Base-by-base conservation (phyloP, 371 early-diverging fungal genomes). In the Rhizomucor pusillus region DNA sequence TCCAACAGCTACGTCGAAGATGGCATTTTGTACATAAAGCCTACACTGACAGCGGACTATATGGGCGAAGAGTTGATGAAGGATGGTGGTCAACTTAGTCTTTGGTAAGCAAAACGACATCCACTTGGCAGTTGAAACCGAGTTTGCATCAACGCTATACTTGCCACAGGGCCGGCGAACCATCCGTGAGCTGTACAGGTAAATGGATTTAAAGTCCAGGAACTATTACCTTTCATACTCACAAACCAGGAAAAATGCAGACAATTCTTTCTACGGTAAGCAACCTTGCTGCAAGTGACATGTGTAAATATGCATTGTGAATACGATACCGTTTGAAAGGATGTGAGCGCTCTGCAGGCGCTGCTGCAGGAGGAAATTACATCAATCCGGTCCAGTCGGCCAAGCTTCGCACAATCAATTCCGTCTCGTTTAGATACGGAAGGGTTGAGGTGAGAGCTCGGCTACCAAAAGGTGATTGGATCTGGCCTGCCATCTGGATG, bases 401-500 rank as follows among this genome's bases (percentile, higher is more conserved):
- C 5, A 57, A 74, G 25, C 49, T 89, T 5, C 54, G 81, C 13
- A 73, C 76, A 0, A 60, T 74, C 20, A 63, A 86, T 16, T 76
- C 80, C 16, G 66, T 77, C 50, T 66, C 78, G 16, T 51, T 82
- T 37, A 62, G 68, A 16, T 82, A 75, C 62, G 88, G 87, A 20
- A 82, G 74, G 51, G 83, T 88, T 10, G 86, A 85, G 53, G 79
- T 89, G 11, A 65, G 75, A 20, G 90, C 88, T 3, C 71, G 77
- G 52, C 53, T 88, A 55, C 88, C 90, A 3, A 60, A 40, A 25
- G 90, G 90, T 18, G 85, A 86, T 59, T 86, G 84, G 84, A 56
- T 87, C 34, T 89, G 87, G 87, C 77, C 77, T 20, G 80, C 80
- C 3, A 81, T 87, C 47, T 86, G 86, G 86, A 74, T 90, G 84